Evolutionary conservation across 176 grass and related monocot genomes (phyloP), one percentile per base, ranked within the genome.

Genomic region (Rhynchospora pubera): DNA sequence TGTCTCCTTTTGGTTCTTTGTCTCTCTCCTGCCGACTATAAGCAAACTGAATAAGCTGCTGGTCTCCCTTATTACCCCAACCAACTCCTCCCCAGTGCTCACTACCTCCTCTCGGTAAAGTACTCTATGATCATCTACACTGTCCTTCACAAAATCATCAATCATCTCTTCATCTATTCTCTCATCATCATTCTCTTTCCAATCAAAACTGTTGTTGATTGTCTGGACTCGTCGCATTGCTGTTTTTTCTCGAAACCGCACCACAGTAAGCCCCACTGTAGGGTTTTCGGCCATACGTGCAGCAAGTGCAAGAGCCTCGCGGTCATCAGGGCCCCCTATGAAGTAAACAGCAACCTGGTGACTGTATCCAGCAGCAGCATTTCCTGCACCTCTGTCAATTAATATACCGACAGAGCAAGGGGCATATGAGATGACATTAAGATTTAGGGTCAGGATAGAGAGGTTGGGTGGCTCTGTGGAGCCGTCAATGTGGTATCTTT

Each of bases 331-430:
- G 1, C 95, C 92, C 4, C 95, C 90, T 23, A 98, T 74, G 79
- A 98, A 98, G 84, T 94, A 98, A 8, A 98, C 26, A 5, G 90
- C 95, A 10, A 98, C 57, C 39, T 83, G 87, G 73, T 91, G 88
- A 0, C 63, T 42, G 57, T 87, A 81, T 3, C 61, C 70, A 23
- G 32, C 63, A 9, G 22, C 15, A 8, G 5, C 34, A 39, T 39
- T 50, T 62, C 18, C 69, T 89, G 87, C 82, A 1, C 90, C 87
- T 2, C 89, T 55, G 23, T 93, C 91, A 66, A 93, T 68, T 23
- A 93, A 90, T 80, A 99, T 93, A 46, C 86, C 92, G 39, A 93
- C 91, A 6, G 89, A 95, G 89, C 92, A 98, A 0, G 96, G 96
- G 0, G 92, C 65, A 83, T 93, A 91, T 51, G 16, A 13, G 71